These are phyloP conservation scores for Phytopythium helicoides DNA, from an alignment of 352 stramenopile species.

Conservation along the genomic window DNA sequence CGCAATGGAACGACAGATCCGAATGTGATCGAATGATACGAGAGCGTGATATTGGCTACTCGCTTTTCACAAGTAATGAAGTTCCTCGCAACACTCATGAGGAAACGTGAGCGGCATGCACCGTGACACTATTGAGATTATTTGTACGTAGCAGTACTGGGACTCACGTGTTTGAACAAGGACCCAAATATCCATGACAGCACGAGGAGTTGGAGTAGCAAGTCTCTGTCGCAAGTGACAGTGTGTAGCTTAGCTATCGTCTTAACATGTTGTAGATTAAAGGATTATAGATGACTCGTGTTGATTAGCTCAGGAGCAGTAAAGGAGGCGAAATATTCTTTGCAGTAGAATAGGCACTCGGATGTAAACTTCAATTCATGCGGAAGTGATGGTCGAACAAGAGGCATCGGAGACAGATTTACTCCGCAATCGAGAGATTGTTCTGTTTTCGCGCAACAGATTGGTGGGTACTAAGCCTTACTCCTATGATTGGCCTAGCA, in stretches of 20 bases:
- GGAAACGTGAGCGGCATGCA: background rate
- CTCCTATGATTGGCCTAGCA: background rate
- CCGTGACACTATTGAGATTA: slow-evolving; percentile 12
- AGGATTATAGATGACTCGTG: background rate
- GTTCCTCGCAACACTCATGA: background rate
- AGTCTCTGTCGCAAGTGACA: slow-evolving; percentile 9
- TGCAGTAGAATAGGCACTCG: too few relatives aligned
- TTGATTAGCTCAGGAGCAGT: too few relatives aligned
- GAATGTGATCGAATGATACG: slow-evolving; percentile 15
- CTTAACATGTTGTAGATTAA: too few relatives aligned
- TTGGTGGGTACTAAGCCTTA: background rate
- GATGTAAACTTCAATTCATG: too few relatives aligned
- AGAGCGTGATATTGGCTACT: slow-evolving; percentile 7
- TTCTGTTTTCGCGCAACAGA: too few relatives aligned
- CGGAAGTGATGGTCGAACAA: too few relatives aligned
- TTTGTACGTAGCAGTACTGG: slow-evolving; percentile 20
- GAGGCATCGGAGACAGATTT: too few relatives aligned
- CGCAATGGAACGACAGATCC: slow-evolving; percentile 2
- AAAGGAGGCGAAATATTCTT: too few relatives aligned
- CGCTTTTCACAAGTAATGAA: slow-evolving; percentile 12
- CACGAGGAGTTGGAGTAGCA: slow-evolving; percentile 6
- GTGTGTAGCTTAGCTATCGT: background rate
- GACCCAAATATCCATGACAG: slow-evolving; percentile 13
- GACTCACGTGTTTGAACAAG: slow-evolving; percentile 25
- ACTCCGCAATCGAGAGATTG: too few relatives aligned